Percentiles rank a stretch among this genome's conserved stretches.
Conservation (phyloP, 164 flowering plant genomes). For the Chimonanthus praecox region DNA sequence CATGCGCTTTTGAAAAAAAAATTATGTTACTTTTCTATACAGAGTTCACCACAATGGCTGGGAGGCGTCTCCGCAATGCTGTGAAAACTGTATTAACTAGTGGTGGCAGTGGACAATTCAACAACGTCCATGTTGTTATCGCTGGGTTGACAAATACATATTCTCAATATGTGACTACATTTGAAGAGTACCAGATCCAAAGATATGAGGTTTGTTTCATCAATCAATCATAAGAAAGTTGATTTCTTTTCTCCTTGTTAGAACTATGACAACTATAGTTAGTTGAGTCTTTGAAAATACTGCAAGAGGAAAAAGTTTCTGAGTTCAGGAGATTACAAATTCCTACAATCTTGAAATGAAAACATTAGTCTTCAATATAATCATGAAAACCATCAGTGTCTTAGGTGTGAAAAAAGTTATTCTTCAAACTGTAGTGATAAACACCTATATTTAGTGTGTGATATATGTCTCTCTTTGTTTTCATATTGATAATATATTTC, state of each 20-base stretch:
- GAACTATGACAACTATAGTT: background rate
- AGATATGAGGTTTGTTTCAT: constrained; percentile 79
- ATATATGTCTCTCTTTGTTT: too few relatives aligned
- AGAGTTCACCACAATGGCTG: constrained; percentile 99
- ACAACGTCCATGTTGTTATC: constrained; percentile 71
- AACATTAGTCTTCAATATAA: too few relatives aligned
- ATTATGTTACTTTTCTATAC: constrained; percentile 5
- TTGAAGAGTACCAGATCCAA: constrained; percentile 88
- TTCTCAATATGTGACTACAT: constrained; percentile 91
- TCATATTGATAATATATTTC: too few relatives aligned
- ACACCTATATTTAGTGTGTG: too few relatives aligned
- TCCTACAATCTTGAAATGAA: too few relatives aligned
- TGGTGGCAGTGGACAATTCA: constrained; percentile 36
- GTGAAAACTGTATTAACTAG: constrained; percentile 59
- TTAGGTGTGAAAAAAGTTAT: too few relatives aligned
- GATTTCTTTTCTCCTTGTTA: background rate
- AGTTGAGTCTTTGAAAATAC: too few relatives aligned
- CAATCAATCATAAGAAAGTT: background rate
- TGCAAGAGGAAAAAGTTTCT: too few relatives aligned
- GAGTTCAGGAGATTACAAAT: too few relatives aligned
- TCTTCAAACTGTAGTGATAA: too few relatives aligned
- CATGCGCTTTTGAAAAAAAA: background rate
- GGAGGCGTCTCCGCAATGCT: constrained; percentile 94
- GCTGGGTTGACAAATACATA: constrained; percentile 92
- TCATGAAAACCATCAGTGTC: too few relatives aligned